These are phyloP conservation scores for Ustilago loliicola DNA, from an alignment of 1,284 basidiomycete genomes.

Conservation along the genomic window DNA sequence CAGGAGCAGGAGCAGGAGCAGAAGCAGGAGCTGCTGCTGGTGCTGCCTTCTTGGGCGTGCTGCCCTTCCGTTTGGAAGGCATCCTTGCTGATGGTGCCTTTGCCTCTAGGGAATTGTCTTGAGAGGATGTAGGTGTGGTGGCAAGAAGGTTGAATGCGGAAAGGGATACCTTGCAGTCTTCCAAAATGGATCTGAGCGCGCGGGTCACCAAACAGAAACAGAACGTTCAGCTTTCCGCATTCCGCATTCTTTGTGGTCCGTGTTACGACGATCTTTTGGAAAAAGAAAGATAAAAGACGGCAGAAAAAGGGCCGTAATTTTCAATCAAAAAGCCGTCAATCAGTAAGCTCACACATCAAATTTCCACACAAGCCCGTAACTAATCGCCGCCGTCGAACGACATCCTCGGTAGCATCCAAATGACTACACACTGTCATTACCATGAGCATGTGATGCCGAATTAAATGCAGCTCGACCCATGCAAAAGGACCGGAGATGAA, in stretches of 20 bases:
- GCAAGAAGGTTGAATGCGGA: not conserved
- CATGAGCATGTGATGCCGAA: no score
- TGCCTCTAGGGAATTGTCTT: not conserved
- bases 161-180: not conserved
- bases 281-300: not conserved
- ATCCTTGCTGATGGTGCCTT: constrained; percentile 13
- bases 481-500: no score
- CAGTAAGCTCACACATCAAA: not conserved
- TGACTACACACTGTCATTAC: no score
- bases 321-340: not conserved
- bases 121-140: not conserved
- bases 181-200: constrained; percentile 12
- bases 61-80: constrained; percentile 38
- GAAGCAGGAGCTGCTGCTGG: constrained; percentile 1
- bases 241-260: not conserved
- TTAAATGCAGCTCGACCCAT: no score
- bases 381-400: not conserved
- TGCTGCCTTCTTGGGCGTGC: constrained; percentile 44
- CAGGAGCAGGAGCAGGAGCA: constrained; percentile 10
- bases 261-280: not conserved
- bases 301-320: not conserved
- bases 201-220: not conserved
- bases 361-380: no score
- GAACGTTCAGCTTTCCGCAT: not conserved
- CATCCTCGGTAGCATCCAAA: no score